phyloP scores from a whole-genome alignment of 257 asterid species.

The Nicotiana undulata region DNA sequence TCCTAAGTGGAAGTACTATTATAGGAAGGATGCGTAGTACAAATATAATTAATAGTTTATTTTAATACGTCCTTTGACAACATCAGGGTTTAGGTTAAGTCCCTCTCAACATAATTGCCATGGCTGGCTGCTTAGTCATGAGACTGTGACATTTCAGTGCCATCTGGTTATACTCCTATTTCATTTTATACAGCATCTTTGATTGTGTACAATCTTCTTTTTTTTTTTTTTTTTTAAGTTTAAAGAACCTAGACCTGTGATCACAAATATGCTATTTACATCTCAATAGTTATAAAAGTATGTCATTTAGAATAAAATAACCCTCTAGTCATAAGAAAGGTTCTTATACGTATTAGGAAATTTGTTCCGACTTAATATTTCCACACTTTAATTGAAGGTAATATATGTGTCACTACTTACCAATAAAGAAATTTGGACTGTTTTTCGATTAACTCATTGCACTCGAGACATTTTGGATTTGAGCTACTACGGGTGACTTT shows the following conservation, averaged over 20 bases:
- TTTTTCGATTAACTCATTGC: not conserved
- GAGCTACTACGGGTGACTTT: too few relatives aligned
- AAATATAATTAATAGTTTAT: not conserved
- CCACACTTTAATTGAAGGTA: not conserved
- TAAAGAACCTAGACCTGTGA: not conserved
- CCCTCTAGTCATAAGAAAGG: not conserved
- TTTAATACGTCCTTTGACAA: not conserved
- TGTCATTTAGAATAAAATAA: not conserved
- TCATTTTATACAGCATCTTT: too few relatives aligned
- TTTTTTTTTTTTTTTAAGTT: not conserved
- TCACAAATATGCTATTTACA: not conserved
- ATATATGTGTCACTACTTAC: not conserved
- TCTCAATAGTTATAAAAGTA: not conserved
- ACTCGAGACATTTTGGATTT: too few relatives aligned
- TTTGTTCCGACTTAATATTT: not conserved
- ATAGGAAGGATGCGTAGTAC: not conserved
- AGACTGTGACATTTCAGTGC: conserved; percentile 57
- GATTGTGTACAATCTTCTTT: not conserved
- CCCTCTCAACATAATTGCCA: conserved; percentile 69
- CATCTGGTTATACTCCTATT: too few relatives aligned
- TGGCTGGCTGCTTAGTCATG: conserved; percentile 49
- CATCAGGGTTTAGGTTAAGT: conserved; percentile 45
- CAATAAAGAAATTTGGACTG: not conserved
- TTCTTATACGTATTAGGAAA: not conserved
- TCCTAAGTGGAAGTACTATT: not conserved